Evolutionary conservation across 106 monocot species (phyloP), one percentile per base, ranked within the genome.

Genomic region (Hemerocallis citrina): DNA sequence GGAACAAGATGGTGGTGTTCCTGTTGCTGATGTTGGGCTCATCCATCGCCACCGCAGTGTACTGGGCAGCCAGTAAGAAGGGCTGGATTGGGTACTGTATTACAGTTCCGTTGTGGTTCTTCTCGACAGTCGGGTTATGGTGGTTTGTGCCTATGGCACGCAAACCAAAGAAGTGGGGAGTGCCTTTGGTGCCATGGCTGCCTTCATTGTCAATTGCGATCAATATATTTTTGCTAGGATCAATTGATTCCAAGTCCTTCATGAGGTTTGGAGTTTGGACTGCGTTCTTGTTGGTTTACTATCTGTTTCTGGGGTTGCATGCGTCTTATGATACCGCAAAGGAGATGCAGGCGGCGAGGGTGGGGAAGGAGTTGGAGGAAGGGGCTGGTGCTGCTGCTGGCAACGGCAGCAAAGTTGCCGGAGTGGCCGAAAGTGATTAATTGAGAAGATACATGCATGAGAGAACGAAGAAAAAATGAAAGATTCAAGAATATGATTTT

Each of bases 151-250:
- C 85, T 14, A 41, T 56, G 79, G 90, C 85, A 32, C 77, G 89
- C 55, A 10, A 7, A 30, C 85, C 89, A 11, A 81, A 61, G 73
- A 31, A 73, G 5, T 81, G 85, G 89, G 89, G 89, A 0, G 89
- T 85, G 62, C 85, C 89, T 8, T 15, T 85, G 67, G 89, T 90
- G 65, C 90, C 90, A 33, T 90, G 90, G 90, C 62, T 90, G 39
- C 90, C 90, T 61, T 85, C 90, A 16, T 47, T 49, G 24, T 90
- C 90, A 9, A 85, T 90, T 38, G 65, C 63, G 22, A 79, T 85
- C 50, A 90, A 85, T 41, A 62, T 85, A 0, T 90, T 90, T 72
- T 55, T 90, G 55, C 63, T 90, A 7, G 90, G 85, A 0, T 90
- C 90, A 47, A 85, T 90, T 27, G 90, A 90, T 37, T 11, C n/a